phyloP scores from a whole-genome alignment of 1,139 yeast species.

The Scheffersomyces parashehatae region DNA sequence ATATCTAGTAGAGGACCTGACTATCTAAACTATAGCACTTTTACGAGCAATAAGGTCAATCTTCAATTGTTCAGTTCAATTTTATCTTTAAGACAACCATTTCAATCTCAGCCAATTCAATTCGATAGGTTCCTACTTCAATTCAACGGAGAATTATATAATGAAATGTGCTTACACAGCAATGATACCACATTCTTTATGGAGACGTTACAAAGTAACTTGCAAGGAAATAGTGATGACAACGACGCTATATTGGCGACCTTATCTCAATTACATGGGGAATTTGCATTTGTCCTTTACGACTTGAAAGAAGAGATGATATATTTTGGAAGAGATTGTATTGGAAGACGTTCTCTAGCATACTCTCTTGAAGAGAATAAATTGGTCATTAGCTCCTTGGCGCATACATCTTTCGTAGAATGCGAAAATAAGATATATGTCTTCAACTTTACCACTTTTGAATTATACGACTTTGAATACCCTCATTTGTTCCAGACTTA shows the following conservation, averaged over 20 bases:
- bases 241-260: conserved; percentile 30
- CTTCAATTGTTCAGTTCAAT: conserved; percentile 63
- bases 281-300: conserved; percentile 67
- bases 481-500: conserved; percentile 1
- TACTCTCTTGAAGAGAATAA: conserved; percentile 34
- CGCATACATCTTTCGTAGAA: conserved; percentile 44
- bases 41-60: conserved; percentile 9
- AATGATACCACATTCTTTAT: conserved; percentile 38
- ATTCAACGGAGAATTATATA: conserved; percentile 89
- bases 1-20: conserved; percentile 24
- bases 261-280: conserved; percentile 63
- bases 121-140: conserved; percentile 45
- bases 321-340: conserved; percentile 80
- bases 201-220: conserved; percentile 17
- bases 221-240: conserved; percentile 10
- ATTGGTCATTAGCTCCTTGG: conserved; percentile 50
- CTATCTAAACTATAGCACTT: conserved; percentile 12
- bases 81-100: conserved; percentile 75
- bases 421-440: conserved; percentile 51
- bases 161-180: conserved; percentile 42
- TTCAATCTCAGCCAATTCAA: conserved; percentile 64
- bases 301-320: conserved; percentile 39
- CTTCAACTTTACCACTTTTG: conserved; percentile 27
- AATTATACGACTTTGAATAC: conserved; percentile 12
- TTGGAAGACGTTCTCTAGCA: conserved; percentile 79